Conservation (phyloP, 805 yeast species). For the Ogataea saltuana region DNA sequence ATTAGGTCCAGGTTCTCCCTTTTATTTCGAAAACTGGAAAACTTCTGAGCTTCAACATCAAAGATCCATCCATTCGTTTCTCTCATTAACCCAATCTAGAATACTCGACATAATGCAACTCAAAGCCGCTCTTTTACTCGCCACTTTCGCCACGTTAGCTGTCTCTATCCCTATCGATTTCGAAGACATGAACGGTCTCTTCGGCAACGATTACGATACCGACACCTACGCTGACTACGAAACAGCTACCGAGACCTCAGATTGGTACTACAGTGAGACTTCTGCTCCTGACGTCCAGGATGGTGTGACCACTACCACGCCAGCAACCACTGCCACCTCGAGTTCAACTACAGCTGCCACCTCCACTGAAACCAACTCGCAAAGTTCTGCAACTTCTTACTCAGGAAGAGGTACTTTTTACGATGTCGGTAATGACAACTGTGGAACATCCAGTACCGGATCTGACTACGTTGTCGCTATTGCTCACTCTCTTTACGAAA, state of each 20-base stretch:
- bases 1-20: too few species aligned
- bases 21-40: too few species aligned
- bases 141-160: slow-evolving; percentile 4
- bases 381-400: slow-evolving; percentile 12
- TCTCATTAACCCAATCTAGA: not conserved
- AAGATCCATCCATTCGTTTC: not conserved
- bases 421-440: slow-evolving; percentile 48
- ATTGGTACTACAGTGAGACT: not conserved
- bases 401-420: slow-evolving; percentile 54
- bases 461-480: slow-evolving; percentile 51
- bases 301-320: not conserved
- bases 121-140: slow-evolving; percentile 9
- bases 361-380: slow-evolving; percentile 6
- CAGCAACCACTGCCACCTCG: slow-evolving; percentile 8
- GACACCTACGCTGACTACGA: not conserved
- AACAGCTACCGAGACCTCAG: not conserved
- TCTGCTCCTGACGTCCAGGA: not conserved
- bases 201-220: not conserved
- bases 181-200: not conserved
- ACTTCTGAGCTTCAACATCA: too few species aligned
- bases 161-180: slow-evolving; percentile 13
- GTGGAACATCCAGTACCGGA: slow-evolving; percentile 45
- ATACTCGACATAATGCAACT: slow-evolving; percentile 10
- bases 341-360: slow-evolving; percentile 10
- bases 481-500: slow-evolving; percentile 42